Percentiles rank a stretch among this genome's conserved stretches.
Evolutionary conservation across 2,329 filamentous ascomycete genomes (phyloP).

Genomic region (Chaetomiaceae sp.): DNA sequence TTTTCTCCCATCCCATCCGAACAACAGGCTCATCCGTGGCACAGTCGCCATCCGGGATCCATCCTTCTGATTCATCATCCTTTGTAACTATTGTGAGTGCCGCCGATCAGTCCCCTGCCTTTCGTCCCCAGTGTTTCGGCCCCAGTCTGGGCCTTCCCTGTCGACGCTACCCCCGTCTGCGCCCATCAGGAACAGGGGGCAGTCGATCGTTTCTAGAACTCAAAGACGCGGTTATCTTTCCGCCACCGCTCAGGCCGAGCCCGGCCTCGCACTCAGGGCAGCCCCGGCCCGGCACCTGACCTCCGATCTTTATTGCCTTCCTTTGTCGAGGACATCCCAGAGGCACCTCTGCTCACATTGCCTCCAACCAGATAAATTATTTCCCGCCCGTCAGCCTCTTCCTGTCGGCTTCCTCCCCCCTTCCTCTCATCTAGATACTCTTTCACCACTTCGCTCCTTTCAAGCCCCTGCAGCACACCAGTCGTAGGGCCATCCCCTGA

Average conservation of each 20-base stretch:
- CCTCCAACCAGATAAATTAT: conserved; percentile 8
- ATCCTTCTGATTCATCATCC: too few relatives aligned
- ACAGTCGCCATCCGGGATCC: neutral
- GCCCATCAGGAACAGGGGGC: conserved; percentile 4
- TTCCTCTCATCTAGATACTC: neutral
- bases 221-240: conserved; percentile 1
- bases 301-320: conserved; percentile 2
- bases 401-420: neutral
- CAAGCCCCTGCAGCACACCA: neutral
- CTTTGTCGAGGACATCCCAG: conserved; percentile 1
- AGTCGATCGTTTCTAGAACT: conserved; percentile 15
- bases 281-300: neutral
- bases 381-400: neutral
- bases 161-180: neutral
- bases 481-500: neutral
- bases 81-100: conserved; percentile 7
- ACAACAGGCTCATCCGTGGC: too few relatives aligned
- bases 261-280: neutral
- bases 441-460: neutral
- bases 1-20: too few relatives aligned
- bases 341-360: conserved; percentile 7
- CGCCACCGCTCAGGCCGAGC: conserved; percentile 16
- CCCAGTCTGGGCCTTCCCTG: neutral
- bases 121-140: neutral
- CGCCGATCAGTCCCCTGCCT: conserved; percentile 2